Percentiles rank a stretch among this genome's conserved stretches.
These are phyloP conservation scores for Heterobasidion annosum DNA, from an alignment of 1,284 basidiomycete species.

Conservation along the genomic window DNA sequence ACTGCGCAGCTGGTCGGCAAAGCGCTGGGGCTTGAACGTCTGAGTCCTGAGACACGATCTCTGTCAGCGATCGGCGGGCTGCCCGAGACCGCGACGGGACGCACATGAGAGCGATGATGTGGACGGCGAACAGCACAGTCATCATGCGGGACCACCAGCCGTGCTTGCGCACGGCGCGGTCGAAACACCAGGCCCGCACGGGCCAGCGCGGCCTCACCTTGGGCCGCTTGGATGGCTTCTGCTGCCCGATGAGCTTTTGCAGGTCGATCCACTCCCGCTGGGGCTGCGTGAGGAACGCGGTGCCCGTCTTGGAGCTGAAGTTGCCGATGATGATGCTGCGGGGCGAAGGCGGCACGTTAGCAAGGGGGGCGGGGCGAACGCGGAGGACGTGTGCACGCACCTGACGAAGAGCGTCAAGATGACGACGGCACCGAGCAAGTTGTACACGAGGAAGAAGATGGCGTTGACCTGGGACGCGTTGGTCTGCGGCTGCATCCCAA, in stretches of 20 bases:
- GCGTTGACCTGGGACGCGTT: slow-evolving; percentile 78
- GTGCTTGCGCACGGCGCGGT: slow-evolving; percentile 84
- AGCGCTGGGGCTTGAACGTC: slow-evolving; percentile 51
- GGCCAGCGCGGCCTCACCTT: slow-evolving; percentile 43
- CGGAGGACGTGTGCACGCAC: slow-evolving; percentile 28
- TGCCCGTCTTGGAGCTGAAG: slow-evolving; percentile 81
- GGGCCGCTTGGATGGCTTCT: slow-evolving; percentile 81
- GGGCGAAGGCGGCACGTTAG: not conserved
- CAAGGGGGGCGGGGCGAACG: not conserved
- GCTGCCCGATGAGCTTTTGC: slow-evolving; percentile 81
- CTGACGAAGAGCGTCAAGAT: slow-evolving; percentile 86
- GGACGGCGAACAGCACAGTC: slow-evolving; percentile 78
- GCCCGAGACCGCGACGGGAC: not conserved
- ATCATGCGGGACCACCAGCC: slow-evolving; percentile 90
- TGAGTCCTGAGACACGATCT: slow-evolving; percentile 57
- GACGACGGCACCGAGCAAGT: slow-evolving; percentile 86
- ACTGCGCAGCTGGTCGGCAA: slow-evolving; percentile 65
- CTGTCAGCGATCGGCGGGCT: slow-evolving; percentile 8
- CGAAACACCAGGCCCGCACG: slow-evolving; percentile 84
- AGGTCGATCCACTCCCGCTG: slow-evolving; percentile 96
- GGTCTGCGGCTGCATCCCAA: slow-evolving; percentile 57
- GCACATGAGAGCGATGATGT: slow-evolving; percentile 81
- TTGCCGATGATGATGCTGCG: slow-evolving; percentile 90
- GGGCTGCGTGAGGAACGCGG: slow-evolving; percentile 77
- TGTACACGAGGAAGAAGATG: slow-evolving; percentile 91